A percentile compares a stretch with the other conserved stretches of the same genome.
Evolutionary conservation across 768 basidiomycete species (phyloP).

Genomic region (Exsudoporus frostii): DNA sequence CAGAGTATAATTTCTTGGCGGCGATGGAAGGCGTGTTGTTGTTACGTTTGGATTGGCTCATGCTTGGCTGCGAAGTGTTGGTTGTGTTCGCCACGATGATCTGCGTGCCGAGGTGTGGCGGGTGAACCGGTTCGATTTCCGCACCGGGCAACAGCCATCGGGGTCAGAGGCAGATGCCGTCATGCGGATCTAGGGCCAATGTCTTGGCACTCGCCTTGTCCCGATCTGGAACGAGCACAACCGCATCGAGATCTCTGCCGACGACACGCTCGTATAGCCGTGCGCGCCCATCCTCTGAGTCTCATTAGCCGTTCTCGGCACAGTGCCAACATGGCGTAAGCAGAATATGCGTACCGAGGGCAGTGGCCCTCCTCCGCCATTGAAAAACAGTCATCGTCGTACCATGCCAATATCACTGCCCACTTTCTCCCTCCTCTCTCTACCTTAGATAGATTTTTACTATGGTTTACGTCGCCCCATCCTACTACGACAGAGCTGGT

Average conservation of each 20-base stretch:
- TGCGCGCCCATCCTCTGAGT: background rate
- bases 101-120: background rate
- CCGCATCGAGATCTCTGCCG: background rate
- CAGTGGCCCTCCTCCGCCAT: slow-evolving; percentile 5
- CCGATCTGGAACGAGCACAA: background rate
- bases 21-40: background rate
- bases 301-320: background rate
- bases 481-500: slow-evolving; percentile 9
- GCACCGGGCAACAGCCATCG: background rate
- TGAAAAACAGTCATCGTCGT: slow-evolving; percentile 7
- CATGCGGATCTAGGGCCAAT: background rate
- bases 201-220: slow-evolving; percentile 1
- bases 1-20: background rate
- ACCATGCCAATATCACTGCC: background rate
- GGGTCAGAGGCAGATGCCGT: slow-evolving; percentile 1
- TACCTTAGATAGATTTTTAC: background rate
- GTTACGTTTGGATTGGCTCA: background rate
- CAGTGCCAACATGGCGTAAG: slow-evolving; percentile 8
- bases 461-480: slow-evolving; percentile 29
- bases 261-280: background rate
- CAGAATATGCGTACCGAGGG: background rate
- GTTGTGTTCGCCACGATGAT: background rate
- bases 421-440: no score
- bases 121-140: slow-evolving; percentile 18
- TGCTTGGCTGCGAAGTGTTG: no score